A percentile compares a stretch with the other conserved stretches of the same genome.
Evolutionary conservation across 805 yeast genomes (phyloP).

Genomic region (Starmerella sirachaensis): DNA sequence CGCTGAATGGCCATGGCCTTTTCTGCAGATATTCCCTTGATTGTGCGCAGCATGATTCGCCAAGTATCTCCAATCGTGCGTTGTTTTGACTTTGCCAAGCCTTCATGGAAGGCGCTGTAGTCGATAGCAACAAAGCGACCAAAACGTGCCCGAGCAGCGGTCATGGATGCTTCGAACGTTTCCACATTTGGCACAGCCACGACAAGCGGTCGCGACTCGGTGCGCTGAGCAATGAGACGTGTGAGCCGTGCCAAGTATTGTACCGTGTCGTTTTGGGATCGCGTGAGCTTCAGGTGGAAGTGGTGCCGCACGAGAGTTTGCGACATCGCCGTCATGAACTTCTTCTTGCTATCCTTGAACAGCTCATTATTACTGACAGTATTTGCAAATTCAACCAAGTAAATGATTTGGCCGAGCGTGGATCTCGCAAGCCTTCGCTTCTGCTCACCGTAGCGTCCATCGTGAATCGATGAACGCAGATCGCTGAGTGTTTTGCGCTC

Average conservation of each 20-base stretch:
- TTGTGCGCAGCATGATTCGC: constrained; percentile 62
- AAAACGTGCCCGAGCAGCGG: constrained; percentile 14
- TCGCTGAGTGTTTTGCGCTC: constrained; percentile 89
- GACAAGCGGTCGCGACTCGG: constrained; percentile 29
- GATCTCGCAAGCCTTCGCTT: constrained; percentile 61
- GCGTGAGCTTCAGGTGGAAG: constrained; percentile 58
- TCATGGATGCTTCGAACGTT: constrained; percentile 36
- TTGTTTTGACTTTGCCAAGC: constrained; percentile 57
- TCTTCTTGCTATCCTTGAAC: constrained; percentile 32
- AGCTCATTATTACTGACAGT: constrained; percentile 17
- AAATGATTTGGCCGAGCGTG: constrained; percentile 54
- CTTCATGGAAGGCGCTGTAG: constrained; percentile 48
- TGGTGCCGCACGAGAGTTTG: constrained; percentile 52
- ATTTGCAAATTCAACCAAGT: constrained; percentile 59
- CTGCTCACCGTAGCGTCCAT: constrained; percentile 83
- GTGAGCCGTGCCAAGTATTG: constrained; percentile 44
- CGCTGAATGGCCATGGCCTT: constrained; percentile 71
- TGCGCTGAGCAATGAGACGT: constrained; percentile 32
- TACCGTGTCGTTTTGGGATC: constrained; percentile 63
- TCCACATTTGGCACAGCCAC: constrained; percentile 43
- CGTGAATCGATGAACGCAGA: constrained; percentile 66
- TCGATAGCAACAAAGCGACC: constrained; percentile 27
- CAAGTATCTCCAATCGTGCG: constrained; percentile 67
- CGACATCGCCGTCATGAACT: constrained; percentile 66
- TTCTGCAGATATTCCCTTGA: constrained; percentile 71